Evolutionary conservation across 805 yeast genomes (phyloP).

Genomic region (Grigorovia transvaalensis): DNA sequence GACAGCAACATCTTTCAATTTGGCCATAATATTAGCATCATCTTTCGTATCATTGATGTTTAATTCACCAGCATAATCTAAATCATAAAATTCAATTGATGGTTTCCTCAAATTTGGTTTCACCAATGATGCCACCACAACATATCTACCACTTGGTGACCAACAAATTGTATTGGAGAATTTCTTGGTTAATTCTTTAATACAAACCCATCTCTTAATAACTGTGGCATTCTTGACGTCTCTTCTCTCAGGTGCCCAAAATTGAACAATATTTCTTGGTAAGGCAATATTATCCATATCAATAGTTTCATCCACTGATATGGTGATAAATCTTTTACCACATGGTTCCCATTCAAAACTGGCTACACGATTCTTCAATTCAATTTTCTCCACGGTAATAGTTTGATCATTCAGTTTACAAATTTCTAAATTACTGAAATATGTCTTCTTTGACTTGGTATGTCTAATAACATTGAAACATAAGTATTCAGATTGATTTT

Average conservation of each 20-base stretch:
- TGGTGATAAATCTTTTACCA: conserved; percentile 74
- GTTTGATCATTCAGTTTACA: conserved; percentile 81
- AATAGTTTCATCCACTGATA: conserved; percentile 47
- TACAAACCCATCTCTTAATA: conserved; percentile 47
- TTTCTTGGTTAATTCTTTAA: conserved; percentile 50
- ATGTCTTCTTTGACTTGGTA: conserved; percentile 87
- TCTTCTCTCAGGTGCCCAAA: conserved; percentile 67
- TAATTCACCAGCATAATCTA: conserved; percentile 67
- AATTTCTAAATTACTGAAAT: conserved; percentile 84
- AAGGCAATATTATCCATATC: conserved; percentile 46
- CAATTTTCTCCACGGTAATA: conserved; percentile 90
- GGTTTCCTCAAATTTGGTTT: conserved; percentile 40
- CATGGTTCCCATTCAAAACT: conserved; percentile 95
- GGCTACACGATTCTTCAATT: conserved; percentile 77
- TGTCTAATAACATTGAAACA: conserved; percentile 96
- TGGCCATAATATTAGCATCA: conserved; percentile 43
- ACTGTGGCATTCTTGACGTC: conserved; percentile 27
- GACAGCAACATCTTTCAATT: conserved; percentile 49
- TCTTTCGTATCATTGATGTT: conserved; percentile 22
- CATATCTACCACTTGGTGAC: conserved; percentile 91
- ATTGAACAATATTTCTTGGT: conserved; percentile 54
- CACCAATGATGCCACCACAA: conserved; percentile 40
- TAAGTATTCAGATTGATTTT: conserved; percentile 67
- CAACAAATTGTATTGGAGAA: conserved; percentile 66
- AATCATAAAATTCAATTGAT: conserved; percentile 77